Percentiles rank a stretch among this genome's conserved stretches.
Conservation (phyloP, 2,329 filamentous ascomycete genomes). For the Fusarium nelsonii region DNA sequence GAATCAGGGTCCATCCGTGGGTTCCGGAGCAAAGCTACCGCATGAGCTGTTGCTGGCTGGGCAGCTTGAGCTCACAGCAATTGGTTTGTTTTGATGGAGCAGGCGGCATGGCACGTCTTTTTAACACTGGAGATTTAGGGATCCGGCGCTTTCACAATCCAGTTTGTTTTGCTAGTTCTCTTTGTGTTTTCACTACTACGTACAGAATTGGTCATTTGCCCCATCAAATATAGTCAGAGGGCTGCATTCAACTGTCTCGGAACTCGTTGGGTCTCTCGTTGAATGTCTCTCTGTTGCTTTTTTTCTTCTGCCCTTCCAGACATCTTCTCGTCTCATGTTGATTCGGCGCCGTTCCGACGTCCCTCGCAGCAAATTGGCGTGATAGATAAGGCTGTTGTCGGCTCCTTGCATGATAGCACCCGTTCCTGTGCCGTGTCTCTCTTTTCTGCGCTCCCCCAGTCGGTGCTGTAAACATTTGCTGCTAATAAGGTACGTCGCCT, state of each 20-base stretch:
- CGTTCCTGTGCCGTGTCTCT: background rate
- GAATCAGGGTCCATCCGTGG: constrained; percentile 28
- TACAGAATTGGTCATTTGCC: background rate
- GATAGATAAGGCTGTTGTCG: background rate
- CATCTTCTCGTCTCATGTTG: background rate
- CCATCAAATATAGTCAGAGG: background rate
- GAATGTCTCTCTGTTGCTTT: background rate
- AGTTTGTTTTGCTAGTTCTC: background rate
- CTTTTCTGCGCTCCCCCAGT: too few relatives aligned
- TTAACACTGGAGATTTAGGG: background rate
- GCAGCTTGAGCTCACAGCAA: background rate
- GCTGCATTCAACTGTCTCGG: background rate
- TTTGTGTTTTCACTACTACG: background rate
- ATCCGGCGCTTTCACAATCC: constrained; percentile 1
- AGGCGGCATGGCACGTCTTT: background rate
- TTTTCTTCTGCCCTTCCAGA: background rate
- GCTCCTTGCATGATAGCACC: background rate
- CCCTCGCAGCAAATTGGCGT: background rate
- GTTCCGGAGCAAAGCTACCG: constrained; percentile 18
- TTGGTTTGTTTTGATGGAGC: background rate
- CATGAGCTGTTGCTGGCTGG: background rate
- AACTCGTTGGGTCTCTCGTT: background rate
- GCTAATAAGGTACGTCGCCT: too few relatives aligned
- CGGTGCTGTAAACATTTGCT: too few relatives aligned
- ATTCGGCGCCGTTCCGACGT: background rate